phyloP scores from a whole-genome alignment of 2,329 filamentous ascomycete genomes.

The Knufia petricola region DNA sequence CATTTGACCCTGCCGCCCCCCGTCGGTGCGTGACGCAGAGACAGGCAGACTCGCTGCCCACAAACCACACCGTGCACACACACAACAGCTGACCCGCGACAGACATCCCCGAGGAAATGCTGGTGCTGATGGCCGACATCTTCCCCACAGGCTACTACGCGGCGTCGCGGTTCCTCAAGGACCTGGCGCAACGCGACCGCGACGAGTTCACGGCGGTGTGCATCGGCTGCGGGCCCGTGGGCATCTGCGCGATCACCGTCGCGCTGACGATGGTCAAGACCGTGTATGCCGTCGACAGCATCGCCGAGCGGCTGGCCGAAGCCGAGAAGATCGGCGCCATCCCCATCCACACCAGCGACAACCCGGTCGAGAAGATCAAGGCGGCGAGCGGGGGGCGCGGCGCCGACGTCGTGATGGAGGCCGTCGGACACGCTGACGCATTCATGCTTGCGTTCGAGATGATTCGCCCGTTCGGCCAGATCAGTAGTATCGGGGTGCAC shows the following conservation, averaged over 20 bases:
- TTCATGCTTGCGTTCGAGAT: slow-evolving; percentile 23
- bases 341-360: slow-evolving; percentile 51
- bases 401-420: slow-evolving; percentile 47
- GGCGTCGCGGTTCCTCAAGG: slow-evolving; percentile 21
- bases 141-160: slow-evolving; percentile 25
- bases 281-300: slow-evolving; percentile 55
- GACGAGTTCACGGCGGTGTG: slow-evolving; percentile 43
- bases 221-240: slow-evolving; percentile 56
- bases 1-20: no score
- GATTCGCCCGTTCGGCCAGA: slow-evolving; percentile 22
- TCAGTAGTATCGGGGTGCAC: slow-evolving; percentile 22
- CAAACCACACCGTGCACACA: no score
- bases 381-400: slow-evolving; percentile 52
- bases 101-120: slow-evolving; percentile 26
- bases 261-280: slow-evolving; percentile 52
- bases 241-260: slow-evolving; percentile 57
- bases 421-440: slow-evolving; percentile 21
- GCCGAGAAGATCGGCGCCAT: slow-evolving; percentile 54
- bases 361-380: slow-evolving; percentile 50
- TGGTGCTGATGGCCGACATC: slow-evolving; percentile 25
- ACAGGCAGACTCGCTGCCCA: no score
- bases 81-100: no score
- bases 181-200: slow-evolving; percentile 19
- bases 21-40: no score
- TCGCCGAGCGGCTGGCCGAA: slow-evolving; percentile 48